A percentile compares a stretch with the other conserved stretches of the same genome.
phyloP scores from a whole-genome alignment of 495 filamentous ascomycete genomes.

The Annulohypoxylon bovei region DNA sequence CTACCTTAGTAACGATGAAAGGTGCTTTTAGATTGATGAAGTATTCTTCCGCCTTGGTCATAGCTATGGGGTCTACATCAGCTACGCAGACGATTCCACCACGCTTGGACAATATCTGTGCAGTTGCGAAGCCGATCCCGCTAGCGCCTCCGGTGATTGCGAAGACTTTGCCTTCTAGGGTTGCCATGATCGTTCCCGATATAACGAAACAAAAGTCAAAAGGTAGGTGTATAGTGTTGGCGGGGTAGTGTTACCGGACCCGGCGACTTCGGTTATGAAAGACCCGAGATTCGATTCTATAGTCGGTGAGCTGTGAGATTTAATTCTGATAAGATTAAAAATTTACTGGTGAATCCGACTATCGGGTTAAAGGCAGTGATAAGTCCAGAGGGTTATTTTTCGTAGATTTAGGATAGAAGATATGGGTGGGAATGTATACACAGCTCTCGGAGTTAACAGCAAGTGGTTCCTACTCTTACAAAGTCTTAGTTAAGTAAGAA shows the following conservation, averaged over 20 bases:
- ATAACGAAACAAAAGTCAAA: background rate
- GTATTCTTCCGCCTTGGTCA: constrained; percentile 46
- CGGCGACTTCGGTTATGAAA: background rate
- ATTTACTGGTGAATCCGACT: background rate
- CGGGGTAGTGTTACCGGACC: constrained; percentile 10
- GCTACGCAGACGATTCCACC: constrained; percentile 64
- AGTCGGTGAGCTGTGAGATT: background rate
- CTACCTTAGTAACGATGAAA: constrained; percentile 46
- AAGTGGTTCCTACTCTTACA: background rate
- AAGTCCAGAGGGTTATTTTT: background rate
- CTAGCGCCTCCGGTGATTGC: constrained; percentile 64
- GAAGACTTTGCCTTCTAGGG: constrained; percentile 58
- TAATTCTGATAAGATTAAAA: background rate
- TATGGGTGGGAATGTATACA: background rate
- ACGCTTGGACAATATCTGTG: constrained; percentile 57
- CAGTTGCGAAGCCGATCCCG: constrained; percentile 68
- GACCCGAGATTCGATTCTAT: background rate
- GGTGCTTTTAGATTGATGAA: constrained; percentile 41
- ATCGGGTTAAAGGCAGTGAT: background rate
- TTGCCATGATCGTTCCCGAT: constrained; percentile 23
- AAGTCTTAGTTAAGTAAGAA: background rate
- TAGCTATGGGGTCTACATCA: constrained; percentile 56
- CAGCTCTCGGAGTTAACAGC: constrained; percentile 1
- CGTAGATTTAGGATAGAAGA: background rate
- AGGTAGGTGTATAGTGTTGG: background rate